These are phyloP conservation scores for Penicillium brasilianum DNA, from an alignment of 2,329 filamentous ascomycete genomes.

Conservation along the genomic window DNA sequence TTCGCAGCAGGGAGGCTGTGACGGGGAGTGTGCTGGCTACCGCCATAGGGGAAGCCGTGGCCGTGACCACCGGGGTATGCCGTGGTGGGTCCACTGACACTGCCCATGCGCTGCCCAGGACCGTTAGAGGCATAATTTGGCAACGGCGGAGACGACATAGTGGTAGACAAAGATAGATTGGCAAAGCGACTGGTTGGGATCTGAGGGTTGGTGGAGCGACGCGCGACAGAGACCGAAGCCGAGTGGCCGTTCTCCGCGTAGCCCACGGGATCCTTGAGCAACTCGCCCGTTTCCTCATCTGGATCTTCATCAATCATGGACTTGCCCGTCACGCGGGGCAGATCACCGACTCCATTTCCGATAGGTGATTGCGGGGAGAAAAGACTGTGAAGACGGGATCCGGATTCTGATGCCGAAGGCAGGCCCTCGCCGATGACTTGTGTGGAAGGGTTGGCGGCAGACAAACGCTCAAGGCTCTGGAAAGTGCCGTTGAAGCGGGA, in stretches of 20 bases:
- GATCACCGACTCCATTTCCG: slow-evolving; percentile 58
- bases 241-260: slow-evolving; percentile 72
- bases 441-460: slow-evolving; percentile 52
- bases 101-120: slow-evolving; percentile 46
- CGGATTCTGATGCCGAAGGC: slow-evolving; percentile 54
- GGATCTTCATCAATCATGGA: slow-evolving; percentile 68
- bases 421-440: slow-evolving; percentile 58
- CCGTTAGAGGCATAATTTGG: slow-evolving; percentile 59
- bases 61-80: slow-evolving; percentile 64
- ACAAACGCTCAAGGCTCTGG: slow-evolving; percentile 62
- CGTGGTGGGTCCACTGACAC: slow-evolving; percentile 57
- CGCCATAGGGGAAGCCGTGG: slow-evolving; percentile 59
- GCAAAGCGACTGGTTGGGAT: slow-evolving; percentile 72
- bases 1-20: slow-evolving; percentile 84
- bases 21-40: slow-evolving; percentile 62
- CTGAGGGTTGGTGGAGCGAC: slow-evolving; percentile 73
- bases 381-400: slow-evolving; percentile 58
- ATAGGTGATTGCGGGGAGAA: slow-evolving; percentile 67
- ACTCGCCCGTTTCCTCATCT: slow-evolving; percentile 66
- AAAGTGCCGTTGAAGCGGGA: slow-evolving; percentile 67
- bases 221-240: slow-evolving; percentile 49
- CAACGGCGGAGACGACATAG: slow-evolving; percentile 61
- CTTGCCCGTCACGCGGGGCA: slow-evolving; percentile 61
- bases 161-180: slow-evolving; percentile 74
- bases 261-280: slow-evolving; percentile 67